Evolutionary conservation across 805 yeast species (phyloP), one percentile per base, ranked within the genome.

Genomic region (Wickerhamomyces ciferrii): DNA sequence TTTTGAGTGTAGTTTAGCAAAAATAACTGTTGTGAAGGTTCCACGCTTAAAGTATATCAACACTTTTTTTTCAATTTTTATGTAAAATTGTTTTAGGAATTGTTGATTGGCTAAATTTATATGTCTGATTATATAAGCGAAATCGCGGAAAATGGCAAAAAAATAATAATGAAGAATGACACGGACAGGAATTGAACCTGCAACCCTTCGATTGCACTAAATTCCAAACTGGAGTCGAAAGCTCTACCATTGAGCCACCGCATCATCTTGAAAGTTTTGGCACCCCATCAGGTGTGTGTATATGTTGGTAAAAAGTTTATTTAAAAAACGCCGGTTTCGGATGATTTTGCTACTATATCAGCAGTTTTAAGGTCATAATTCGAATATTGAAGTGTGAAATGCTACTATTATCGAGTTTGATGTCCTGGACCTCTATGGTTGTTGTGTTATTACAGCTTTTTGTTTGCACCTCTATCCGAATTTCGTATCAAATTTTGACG

Each of bases 161-260:
- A 62, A 63, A 62, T 57, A 53, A 61, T n/a, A 61, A 55, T 56
- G 65, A 68, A 62, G 69, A 59, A 50, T 79, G 84, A 79, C 82
- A 79, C 84, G 83, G 84, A 81, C 87, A 81, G 86, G 87, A 81
- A 79, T 81, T 78, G 87, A 81, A 81, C 87, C 86, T 81, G 87
- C 87, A 81, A 77, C 87, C 87, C 79, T 81, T 79, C 81, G 87
- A 80, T 80, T 66, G 68, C 77, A 70, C 61, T 58, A 52, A 41
- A 50, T 58, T 60, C 70, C 68, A 37, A 60, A 62, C 78, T 79
- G 84, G 84, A 79, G 81, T 79, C 84, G 80, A 79, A 79, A 77
- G 84, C 84, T 79, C 84, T 79, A 79, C 84, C 84, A 79, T 79
- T 79, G 84, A 79, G 84, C 84, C 84, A 79, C 81, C 79, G 81